Conservation (phyloP, 1,139 yeast genomes). For the Kodamaea anthophila region DNA sequence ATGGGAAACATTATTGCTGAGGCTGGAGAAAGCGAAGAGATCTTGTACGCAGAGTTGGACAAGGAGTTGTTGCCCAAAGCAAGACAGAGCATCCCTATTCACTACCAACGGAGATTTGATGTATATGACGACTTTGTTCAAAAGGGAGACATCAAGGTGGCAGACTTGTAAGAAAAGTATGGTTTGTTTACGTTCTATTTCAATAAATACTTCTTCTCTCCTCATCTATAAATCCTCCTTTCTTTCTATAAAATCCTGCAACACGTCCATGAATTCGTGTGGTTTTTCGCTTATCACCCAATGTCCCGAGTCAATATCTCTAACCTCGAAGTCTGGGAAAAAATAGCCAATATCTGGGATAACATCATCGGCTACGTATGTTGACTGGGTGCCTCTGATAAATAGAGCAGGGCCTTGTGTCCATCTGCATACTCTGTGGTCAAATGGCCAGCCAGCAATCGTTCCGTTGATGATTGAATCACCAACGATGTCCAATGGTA, state of each 20-base stretch:
- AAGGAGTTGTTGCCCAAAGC: conserved; percentile 54
- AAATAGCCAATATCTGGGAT: conserved; percentile 67
- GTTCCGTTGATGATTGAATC: conserved; percentile 56
- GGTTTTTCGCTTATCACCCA: conserved; percentile 88
- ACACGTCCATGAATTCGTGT: conserved; percentile 51
- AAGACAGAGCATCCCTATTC: conserved; percentile 72
- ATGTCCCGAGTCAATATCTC: conserved; percentile 81
- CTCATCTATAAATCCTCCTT: conserved; percentile 37
- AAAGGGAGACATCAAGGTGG: conserved; percentile 34
- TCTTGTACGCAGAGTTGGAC: conserved; percentile 73
- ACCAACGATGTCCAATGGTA: conserved; percentile 67
- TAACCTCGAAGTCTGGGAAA: conserved; percentile 72
- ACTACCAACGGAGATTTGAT: conserved; percentile 77
- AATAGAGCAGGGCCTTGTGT: conserved; percentile 65
- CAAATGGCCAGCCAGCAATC: conserved; percentile 76
- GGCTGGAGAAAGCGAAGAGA: conserved; percentile 82
- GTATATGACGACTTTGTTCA: conserved; percentile 66
- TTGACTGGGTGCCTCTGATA: conserved; percentile 71
- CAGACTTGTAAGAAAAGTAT: conserved; percentile 22
- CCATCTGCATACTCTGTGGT: conserved; percentile 49
- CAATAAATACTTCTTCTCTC: background rate
- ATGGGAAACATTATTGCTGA: conserved; percentile 73
- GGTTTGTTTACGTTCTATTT: background rate
- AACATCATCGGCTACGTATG: conserved; percentile 81
- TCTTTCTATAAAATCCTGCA: conserved; percentile 53